Base-by-base conservation (phyloP, 2,329 filamentous ascomycete genomes). In the Drechslerella coelobrocha region DNA sequence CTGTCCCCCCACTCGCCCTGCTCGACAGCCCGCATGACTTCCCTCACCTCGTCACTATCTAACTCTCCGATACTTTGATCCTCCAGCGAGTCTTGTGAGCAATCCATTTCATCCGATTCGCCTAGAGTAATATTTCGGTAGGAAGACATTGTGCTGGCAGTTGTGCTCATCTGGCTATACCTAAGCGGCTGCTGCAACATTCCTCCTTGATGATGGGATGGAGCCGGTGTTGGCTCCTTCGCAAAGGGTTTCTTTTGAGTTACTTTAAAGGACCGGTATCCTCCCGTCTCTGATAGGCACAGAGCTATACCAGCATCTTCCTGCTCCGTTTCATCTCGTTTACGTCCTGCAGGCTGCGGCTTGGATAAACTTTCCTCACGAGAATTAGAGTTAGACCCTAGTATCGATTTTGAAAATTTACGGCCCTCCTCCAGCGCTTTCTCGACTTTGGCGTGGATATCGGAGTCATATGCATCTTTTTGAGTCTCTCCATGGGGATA, bases 401-500 rank as follows among this genome's bases (percentile, higher is more conserved):
- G 10, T 14, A 69, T 62, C 14, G 65, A 69, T 26, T 48, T 62
- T 12, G 65, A 62, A 10, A 69, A 26, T 6, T 47, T n/a, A 14
- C 26, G 56, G 4, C 57, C 57, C 23, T 69, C 65, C 24, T 62
- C 52, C 8, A 62, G 29, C 14, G 65, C 65, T 27, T 50, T 62
- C 53, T 56, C 59, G 1, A 69, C 65, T 50, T 59, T 62, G 2
- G 65, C 57, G 9, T 51, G 21, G 7, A 69, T 59, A 14, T 48
- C 34, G 2, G 57, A 57, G 19, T 69, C 65, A 14, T 52, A 48
- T 2, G 65, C 45, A 24, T 69, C 65, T 5, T 54, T 29, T 14
- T 69, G 65, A n/a, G 65, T 69, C 9, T 62, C 65, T 2, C 65
- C 65, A 1, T 55, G 65, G 23, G 52, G 34, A 48, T 51, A 59